phyloP scores from a whole-genome alignment of 257 asterid genomes.

The Solanum paucissectum region DNA sequence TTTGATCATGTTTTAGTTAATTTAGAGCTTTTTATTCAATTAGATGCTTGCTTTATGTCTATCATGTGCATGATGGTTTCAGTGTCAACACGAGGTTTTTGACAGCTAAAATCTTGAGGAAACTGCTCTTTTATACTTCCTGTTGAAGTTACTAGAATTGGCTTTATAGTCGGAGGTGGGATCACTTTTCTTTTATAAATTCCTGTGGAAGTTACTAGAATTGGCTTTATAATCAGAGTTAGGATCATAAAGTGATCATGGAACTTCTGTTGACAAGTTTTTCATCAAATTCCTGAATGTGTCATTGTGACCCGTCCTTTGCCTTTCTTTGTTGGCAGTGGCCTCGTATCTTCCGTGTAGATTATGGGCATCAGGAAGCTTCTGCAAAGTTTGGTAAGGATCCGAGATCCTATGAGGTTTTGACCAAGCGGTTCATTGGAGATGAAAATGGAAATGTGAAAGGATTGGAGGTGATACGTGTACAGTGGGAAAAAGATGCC shows the following conservation, averaged over 20 bases:
- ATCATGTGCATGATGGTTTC: background rate
- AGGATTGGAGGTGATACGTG: constrained; percentile 74
- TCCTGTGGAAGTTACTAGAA: background rate
- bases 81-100: background rate
- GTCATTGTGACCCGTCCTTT: background rate
- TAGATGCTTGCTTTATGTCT: background rate
- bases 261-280: background rate
- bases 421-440: constrained; percentile 86
- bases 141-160: background rate
- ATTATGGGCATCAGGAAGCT: constrained; percentile 97
- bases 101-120: background rate
- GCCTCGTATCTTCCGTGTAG: constrained; percentile 92
- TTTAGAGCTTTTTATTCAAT: background rate
- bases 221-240: background rate
- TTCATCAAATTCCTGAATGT: background rate
- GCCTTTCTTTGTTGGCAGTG: constrained; percentile 36
- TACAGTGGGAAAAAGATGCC: constrained; percentile 88
- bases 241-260: background rate
- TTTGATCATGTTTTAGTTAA: constrained; percentile 10
- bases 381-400: constrained; percentile 87
- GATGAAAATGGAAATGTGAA: constrained; percentile 69
- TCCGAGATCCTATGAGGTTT: constrained; percentile 86
- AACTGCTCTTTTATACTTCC: background rate
- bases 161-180: background rate
- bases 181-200: background rate